phyloP scores from a whole-genome alignment of 202 grass and related monocot species.

The Thinopyrum obtusiflorum region DNA sequence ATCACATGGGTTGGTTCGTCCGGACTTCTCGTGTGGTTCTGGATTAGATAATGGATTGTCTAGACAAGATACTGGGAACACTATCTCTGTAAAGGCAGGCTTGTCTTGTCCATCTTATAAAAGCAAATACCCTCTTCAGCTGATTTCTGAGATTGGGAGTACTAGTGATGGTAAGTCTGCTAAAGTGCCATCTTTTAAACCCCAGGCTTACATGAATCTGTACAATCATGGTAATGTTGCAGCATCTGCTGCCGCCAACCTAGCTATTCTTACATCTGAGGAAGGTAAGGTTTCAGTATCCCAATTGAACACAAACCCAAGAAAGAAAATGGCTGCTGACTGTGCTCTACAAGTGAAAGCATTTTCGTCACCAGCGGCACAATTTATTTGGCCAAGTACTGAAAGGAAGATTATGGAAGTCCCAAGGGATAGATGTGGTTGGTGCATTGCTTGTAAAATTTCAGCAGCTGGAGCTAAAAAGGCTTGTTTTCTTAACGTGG shows the following conservation, averaged over 20 bases:
- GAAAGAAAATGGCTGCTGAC: slow-evolving; percentile 52
- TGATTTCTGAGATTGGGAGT: slow-evolving; percentile 30
- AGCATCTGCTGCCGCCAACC: slow-evolving; percentile 75
- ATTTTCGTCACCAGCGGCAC: slow-evolving; percentile 62
- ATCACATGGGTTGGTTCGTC: slow-evolving; percentile 26
- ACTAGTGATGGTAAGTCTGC: slow-evolving; percentile 34
- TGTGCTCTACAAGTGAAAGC: slow-evolving; percentile 84
- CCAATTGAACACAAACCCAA: slow-evolving; percentile 45
- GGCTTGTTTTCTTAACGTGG: slow-evolving; percentile 84
- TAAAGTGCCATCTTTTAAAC: slow-evolving; percentile 58
- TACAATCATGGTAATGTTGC: slow-evolving; percentile 88
- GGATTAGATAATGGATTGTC: slow-evolving; percentile 27
- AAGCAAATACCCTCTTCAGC: slow-evolving; percentile 29
- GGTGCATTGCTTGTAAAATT: slow-evolving; percentile 93
- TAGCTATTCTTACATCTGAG: slow-evolving; percentile 75
- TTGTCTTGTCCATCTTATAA: slow-evolving; percentile 31
- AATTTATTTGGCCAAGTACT: slow-evolving; percentile 85
- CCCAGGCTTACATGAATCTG: slow-evolving; percentile 78
- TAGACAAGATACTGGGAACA: slow-evolving; percentile 22
- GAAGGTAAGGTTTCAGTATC: slow-evolving; percentile 64
- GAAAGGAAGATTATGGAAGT: slow-evolving; percentile 88
- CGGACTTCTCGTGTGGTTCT: slow-evolving; percentile 33
- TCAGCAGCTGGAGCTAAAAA: slow-evolving; percentile 64
- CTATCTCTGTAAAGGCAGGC: slow-evolving; percentile 27
- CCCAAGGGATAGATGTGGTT: slow-evolving; percentile 95